Percentiles rank a stretch among this genome's conserved stretches.
Evolutionary conservation across 148 eudicot genomes (phyloP).

Genomic region (Chenopodium formosanum): DNA sequence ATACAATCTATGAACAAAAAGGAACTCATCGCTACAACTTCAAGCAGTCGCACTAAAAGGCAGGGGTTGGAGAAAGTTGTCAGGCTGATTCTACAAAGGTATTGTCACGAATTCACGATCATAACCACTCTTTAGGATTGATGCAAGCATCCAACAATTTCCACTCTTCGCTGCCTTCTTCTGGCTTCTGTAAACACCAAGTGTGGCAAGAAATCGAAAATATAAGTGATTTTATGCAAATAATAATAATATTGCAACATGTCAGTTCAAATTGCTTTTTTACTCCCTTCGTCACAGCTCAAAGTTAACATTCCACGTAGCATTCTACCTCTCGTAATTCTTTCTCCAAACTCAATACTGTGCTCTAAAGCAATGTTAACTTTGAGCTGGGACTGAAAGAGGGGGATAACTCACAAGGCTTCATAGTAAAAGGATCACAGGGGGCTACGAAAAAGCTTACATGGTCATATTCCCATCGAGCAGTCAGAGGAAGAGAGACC

Average conservation of each 20-base stretch:
- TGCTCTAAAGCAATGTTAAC: background rate
- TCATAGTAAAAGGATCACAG: background rate
- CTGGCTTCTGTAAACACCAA: constrained; percentile 59
- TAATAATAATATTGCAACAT: background rate
- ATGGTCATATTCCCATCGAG: constrained; percentile 98
- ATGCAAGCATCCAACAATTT: constrained; percentile 94
- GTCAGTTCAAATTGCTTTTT: background rate
- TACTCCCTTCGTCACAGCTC: background rate
- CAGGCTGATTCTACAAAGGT: background rate
- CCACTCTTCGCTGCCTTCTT: constrained; percentile 95
- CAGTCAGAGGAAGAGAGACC: constrained; percentile 84
- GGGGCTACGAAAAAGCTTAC: constrained; percentile 42
- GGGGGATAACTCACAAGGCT: background rate
- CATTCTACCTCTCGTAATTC: background rate
- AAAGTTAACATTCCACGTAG: background rate
- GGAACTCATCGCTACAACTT: constrained; percentile 6
- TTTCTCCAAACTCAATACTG: no score
- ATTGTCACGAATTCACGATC: constrained; percentile 16
- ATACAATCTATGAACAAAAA: constrained; percentile 14
- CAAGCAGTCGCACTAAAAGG: constrained; percentile 14
- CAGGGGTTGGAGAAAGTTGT: background rate
- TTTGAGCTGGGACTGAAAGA: background rate
- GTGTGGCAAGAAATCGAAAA: background rate
- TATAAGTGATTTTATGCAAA: background rate
- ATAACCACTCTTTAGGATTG: constrained; percentile 91